Conservation (phyloP, 2,329 filamentous ascomycete genomes). For the Emmonsiellopsis sp. region DNA sequence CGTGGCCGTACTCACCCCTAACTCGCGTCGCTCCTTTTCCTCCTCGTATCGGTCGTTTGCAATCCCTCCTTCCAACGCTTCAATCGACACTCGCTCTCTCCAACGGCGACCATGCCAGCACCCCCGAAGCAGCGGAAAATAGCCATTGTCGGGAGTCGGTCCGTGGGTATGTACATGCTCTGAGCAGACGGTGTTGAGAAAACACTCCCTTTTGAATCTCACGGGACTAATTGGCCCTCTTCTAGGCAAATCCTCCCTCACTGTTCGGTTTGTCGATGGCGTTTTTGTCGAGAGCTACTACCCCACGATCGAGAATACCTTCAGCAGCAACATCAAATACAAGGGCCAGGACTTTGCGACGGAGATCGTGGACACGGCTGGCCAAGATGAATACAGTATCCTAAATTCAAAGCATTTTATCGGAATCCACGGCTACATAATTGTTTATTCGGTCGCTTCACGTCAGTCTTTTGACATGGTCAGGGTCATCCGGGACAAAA, state of each 20-base stretch:
- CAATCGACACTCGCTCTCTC: background rate
- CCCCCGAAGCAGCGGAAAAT: constrained; percentile 85
- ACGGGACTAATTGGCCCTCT: constrained; percentile 3
- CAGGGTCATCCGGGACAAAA: constrained; percentile 90
- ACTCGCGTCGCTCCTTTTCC: too few relatives aligned
- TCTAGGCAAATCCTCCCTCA: constrained; percentile 90
- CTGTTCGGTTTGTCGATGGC: constrained; percentile 92
- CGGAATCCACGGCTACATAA: constrained; percentile 96
- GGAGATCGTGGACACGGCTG: constrained; percentile 96
- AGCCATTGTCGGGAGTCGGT: constrained; percentile 88
- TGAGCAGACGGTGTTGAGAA: background rate
- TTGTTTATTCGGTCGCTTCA: constrained; percentile 95
- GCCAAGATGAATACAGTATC: constrained; percentile 98
- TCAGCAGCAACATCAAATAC: constrained; percentile 87
- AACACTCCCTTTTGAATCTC: constrained; percentile 7
- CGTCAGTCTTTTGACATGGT: constrained; percentile 97
- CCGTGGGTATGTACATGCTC: constrained; percentile 58
- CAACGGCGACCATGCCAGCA: constrained; percentile 48
- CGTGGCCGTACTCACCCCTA: too few relatives aligned
- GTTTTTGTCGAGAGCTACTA: constrained; percentile 99
- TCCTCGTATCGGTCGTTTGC: background rate
- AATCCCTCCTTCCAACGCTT: background rate
- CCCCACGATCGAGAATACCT: constrained; percentile 97
- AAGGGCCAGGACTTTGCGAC: constrained; percentile 90
- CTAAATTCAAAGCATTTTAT: constrained; percentile 98